Percentiles rank a stretch among this genome's conserved stretches.
Conservation (phyloP, 2,329 filamentous ascomycete species). For the Paraphoma sp. region DNA sequence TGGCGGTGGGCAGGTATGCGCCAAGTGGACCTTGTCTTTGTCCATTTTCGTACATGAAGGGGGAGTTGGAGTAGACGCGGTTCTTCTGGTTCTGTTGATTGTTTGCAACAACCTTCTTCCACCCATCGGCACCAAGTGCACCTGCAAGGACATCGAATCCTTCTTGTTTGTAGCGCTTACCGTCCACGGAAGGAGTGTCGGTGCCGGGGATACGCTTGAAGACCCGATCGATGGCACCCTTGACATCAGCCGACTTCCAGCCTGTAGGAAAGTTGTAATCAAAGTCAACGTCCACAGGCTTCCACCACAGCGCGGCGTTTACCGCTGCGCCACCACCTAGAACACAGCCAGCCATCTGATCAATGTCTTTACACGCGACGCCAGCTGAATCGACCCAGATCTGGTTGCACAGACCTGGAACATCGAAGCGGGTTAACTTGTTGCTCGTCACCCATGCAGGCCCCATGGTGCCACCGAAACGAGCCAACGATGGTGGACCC, state of each 20-base stretch:
- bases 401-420: slow-evolving; percentile 74
- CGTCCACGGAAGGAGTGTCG: slow-evolving; percentile 69
- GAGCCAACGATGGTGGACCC: slow-evolving; percentile 64
- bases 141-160: slow-evolving; percentile 68
- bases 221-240: slow-evolving; percentile 64
- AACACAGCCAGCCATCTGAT: slow-evolving; percentile 75
- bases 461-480: slow-evolving; percentile 68
- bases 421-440: slow-evolving; percentile 72
- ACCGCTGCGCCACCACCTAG: slow-evolving; percentile 72
- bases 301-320: slow-evolving; percentile 74
- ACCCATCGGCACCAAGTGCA: slow-evolving; percentile 67
- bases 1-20: slow-evolving; percentile 72
- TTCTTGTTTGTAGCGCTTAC: slow-evolving; percentile 70
- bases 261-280: slow-evolving; percentile 75
- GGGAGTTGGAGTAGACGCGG: slow-evolving; percentile 67
- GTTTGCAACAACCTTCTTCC: slow-evolving; percentile 68
- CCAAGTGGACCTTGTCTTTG: slow-evolving; percentile 73
- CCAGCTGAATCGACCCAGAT: slow-evolving; percentile 70
- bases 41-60: slow-evolving; percentile 71
- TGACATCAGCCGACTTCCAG: slow-evolving; percentile 72
- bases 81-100: slow-evolving; percentile 68
- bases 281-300: slow-evolving; percentile 70
- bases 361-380: slow-evolving; percentile 72
- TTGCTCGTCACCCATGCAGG: slow-evolving; percentile 68
- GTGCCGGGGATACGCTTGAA: slow-evolving; percentile 76